Conservation (phyloP, 1,284 basidiomycete species). For the Vanrija sp. region DNA sequence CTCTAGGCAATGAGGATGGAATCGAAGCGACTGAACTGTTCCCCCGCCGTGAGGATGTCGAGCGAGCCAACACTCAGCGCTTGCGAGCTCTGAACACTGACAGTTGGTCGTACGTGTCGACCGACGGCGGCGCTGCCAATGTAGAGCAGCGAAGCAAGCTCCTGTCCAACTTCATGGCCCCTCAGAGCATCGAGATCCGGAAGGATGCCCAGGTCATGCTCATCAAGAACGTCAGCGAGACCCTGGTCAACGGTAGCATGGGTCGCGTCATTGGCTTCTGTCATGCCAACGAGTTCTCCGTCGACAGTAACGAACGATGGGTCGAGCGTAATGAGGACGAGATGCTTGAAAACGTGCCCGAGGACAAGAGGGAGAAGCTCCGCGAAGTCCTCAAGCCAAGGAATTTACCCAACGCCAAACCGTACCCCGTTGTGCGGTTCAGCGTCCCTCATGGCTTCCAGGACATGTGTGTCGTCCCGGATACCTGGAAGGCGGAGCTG, state of each 20-base stretch:
- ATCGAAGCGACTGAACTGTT: slow-evolving; percentile 80
- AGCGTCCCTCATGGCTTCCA: slow-evolving; percentile 56
- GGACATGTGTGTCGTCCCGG: slow-evolving; percentile 63
- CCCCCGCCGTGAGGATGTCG: slow-evolving; percentile 79
- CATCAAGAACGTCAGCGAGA: slow-evolving; percentile 71
- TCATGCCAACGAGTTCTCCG: slow-evolving; percentile 28
- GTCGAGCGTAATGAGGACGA: slow-evolving; percentile 11
- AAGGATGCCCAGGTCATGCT: slow-evolving; percentile 63
- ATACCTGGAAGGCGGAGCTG: slow-evolving; percentile 79
- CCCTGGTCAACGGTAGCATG: slow-evolving; percentile 78
- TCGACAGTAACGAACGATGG: slow-evolving; percentile 33
- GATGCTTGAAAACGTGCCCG: slow-evolving; percentile 26
- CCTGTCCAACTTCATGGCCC: slow-evolving; percentile 71
- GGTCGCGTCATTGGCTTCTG: slow-evolving; percentile 69
- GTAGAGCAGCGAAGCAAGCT: slow-evolving; percentile 59
- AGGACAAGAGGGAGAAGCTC: slow-evolving; percentile 45
- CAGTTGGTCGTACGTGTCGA: slow-evolving; percentile 53
- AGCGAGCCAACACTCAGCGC: slow-evolving; percentile 65
- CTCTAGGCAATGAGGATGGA: slow-evolving; percentile 60
- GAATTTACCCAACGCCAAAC: slow-evolving; percentile 28
- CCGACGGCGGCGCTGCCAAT: slow-evolving; percentile 60
- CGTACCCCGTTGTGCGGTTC: slow-evolving; percentile 75
- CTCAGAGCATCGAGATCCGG: slow-evolving; percentile 59
- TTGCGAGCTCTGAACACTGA: slow-evolving; percentile 53
- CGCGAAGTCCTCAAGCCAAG: slow-evolving; percentile 37